Evolutionary conservation across 805 yeast species (phyloP).

Genomic region (Kluyveromyces starmeri): DNA sequence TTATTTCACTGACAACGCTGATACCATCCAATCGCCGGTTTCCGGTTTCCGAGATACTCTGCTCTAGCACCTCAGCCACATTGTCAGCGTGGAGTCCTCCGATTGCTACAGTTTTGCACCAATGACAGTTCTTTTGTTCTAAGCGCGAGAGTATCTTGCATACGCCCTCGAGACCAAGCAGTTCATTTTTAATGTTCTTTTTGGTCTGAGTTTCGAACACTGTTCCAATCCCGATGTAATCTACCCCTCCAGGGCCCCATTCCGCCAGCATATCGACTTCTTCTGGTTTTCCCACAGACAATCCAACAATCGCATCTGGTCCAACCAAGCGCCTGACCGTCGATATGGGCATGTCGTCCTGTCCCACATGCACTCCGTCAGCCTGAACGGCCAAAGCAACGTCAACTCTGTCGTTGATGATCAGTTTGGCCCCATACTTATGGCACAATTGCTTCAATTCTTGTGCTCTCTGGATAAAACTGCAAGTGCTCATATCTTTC

Average conservation of each 20-base stretch:
- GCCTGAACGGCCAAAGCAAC: constrained; percentile 85
- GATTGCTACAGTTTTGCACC: constrained; percentile 60
- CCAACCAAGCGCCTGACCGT: constrained; percentile 60
- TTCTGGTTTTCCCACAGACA: constrained; percentile 52
- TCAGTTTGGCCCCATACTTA: constrained; percentile 55
- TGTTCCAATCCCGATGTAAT: constrained; percentile 82
- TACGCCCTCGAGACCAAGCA: constrained; percentile 66
- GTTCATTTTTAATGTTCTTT: constrained; percentile 40
- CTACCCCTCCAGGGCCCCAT: constrained; percentile 37
- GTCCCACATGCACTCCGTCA: constrained; percentile 91
- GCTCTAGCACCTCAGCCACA: constrained; percentile 46
- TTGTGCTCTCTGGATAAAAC: constrained; percentile 54
- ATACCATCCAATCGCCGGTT: constrained; percentile 58
- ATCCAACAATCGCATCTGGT: constrained; percentile 66
- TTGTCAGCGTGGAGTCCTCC: constrained; percentile 70
- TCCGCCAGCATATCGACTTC: constrained; percentile 36
- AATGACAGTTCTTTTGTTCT: constrained; percentile 24
- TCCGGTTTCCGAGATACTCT: constrained; percentile 37
- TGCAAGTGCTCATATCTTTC: constrained; percentile 58
- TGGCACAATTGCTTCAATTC: constrained; percentile 55
- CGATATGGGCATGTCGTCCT: constrained; percentile 62
- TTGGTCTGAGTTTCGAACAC: constrained; percentile 71
- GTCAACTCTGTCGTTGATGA: constrained; percentile 81
- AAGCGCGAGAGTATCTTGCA: constrained; percentile 44
- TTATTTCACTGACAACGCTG: constrained; percentile 80